Conservation (phyloP, 805 yeast species). For the Ogataea corticis region DNA sequence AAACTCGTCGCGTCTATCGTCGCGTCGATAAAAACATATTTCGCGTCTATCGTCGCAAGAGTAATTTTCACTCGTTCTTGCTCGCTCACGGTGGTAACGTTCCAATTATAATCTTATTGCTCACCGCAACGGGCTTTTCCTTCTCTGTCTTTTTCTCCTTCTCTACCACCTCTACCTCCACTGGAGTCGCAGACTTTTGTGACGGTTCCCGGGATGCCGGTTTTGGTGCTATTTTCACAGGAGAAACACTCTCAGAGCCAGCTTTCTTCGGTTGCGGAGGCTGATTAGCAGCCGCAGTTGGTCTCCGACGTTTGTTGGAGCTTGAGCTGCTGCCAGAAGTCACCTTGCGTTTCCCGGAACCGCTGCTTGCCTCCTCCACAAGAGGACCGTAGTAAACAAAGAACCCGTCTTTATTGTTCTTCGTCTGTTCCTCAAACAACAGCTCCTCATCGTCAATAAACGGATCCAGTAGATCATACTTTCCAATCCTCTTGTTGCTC, state of each 20-base stretch:
- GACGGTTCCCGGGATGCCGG: background rate
- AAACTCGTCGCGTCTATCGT: constrained; percentile 2
- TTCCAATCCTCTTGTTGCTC: constrained; percentile 76
- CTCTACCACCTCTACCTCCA: constrained; percentile 2
- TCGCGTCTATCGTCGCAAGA: background rate
- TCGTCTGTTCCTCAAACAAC: constrained; percentile 90
- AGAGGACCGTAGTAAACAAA: constrained; percentile 94
- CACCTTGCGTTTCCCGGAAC: constrained; percentile 11
- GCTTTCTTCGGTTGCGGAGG: constrained; percentile 2
- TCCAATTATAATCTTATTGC: constrained; percentile 13
- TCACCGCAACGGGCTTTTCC: background rate
- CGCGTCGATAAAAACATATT: constrained; percentile 8
- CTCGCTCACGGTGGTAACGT: constrained; percentile 9
- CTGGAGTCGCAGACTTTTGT: constrained; percentile 1
- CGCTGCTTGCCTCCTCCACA: constrained; percentile 51
- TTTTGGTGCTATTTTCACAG: constrained; percentile 16
- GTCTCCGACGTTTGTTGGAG: constrained; percentile 8
- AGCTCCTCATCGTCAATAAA: constrained; percentile 94
- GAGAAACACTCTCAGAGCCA: constrained; percentile 7
- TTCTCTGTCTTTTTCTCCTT: background rate
- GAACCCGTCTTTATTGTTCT: constrained; percentile 91
- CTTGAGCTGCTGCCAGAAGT: constrained; percentile 4
- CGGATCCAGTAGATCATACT: constrained; percentile 91
- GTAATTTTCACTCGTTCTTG: no score
- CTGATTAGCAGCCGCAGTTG: background rate